These are phyloP conservation scores for Fomitiporia mediterranea DNA, from an alignment of 1,284 basidiomycete species.

Conservation along the genomic window DNA sequence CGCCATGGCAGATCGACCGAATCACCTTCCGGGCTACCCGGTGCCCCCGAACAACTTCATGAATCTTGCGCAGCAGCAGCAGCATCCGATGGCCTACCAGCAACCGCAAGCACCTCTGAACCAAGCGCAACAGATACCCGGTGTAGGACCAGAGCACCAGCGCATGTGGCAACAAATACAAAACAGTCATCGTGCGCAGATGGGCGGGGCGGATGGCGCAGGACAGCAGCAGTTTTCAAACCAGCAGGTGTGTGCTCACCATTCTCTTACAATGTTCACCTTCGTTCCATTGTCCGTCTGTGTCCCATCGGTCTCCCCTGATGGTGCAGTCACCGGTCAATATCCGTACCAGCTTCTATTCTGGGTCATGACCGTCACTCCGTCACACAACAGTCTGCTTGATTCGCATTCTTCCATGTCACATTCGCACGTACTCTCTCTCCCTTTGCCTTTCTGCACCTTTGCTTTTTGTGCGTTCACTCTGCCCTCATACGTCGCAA, in stretches of 20 bases:
- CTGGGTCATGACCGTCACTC: slow-evolving; percentile 8
- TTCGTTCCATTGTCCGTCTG: slow-evolving; percentile 4
- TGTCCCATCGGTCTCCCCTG: slow-evolving; percentile 15
- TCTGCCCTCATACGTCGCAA: background rate
- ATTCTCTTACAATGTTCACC: background rate
- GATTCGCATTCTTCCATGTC: background rate
- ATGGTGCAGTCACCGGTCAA: slow-evolving; percentile 15
- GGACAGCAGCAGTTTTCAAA: slow-evolving; percentile 3
- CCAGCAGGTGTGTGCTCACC: slow-evolving; percentile 14
- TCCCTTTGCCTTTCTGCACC: slow-evolving; percentile 11
- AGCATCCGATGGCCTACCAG: slow-evolving; percentile 9
- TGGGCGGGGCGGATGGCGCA: slow-evolving; percentile 14
- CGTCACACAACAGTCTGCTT: slow-evolving; percentile 1
- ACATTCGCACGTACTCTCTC: slow-evolving; percentile 6
- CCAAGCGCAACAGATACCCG: slow-evolving; percentile 8
- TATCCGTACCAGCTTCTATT: slow-evolving; percentile 13
- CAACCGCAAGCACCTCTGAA: slow-evolving; percentile 5
- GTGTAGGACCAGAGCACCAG: slow-evolving; percentile 15
- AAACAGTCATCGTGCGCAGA: slow-evolving; percentile 14
- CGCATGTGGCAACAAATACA: slow-evolving; percentile 20
- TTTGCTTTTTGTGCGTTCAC: slow-evolving; percentile 8
- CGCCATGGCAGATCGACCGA: slow-evolving; percentile 20
- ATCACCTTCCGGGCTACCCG: slow-evolving; percentile 17
- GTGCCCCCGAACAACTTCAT: slow-evolving; percentile 17
- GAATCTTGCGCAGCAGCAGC: slow-evolving; percentile 17